Evolutionary conservation across 306 rosid species (phyloP).

Genomic region (Vigna angularis): DNA sequence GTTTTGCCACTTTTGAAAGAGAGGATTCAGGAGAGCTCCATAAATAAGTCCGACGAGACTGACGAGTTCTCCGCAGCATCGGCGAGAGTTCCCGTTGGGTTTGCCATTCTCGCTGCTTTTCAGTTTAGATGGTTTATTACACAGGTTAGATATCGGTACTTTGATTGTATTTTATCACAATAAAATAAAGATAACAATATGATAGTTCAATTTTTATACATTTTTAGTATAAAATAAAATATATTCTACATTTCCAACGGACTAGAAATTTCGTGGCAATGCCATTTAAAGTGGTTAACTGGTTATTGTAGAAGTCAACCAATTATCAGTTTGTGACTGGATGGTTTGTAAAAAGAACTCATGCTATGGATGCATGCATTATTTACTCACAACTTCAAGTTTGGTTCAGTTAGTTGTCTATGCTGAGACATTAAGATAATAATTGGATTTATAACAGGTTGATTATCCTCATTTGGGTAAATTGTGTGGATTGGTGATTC

Average conservation of each 20-base stretch:
- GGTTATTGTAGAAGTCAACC: no score
- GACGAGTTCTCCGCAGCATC: conserved; percentile 86
- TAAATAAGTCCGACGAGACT: conserved; percentile 66
- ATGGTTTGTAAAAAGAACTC: no score
- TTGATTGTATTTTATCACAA: neutral
- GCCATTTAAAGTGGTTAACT: neutral
- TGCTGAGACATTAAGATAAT: conserved; percentile 31
- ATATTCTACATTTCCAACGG: neutral
- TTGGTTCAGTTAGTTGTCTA: conserved; percentile 24
- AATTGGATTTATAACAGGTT: conserved; percentile 57
- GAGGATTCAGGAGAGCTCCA: conserved; percentile 73
- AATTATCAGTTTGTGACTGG: no score
- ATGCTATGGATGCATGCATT: neutral
- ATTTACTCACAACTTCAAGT: neutral
- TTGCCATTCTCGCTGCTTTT: conserved; percentile 75
- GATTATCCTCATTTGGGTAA: conserved; percentile 80
- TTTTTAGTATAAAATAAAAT: neutral
- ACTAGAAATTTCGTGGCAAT: neutral
- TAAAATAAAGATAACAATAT: neutral
- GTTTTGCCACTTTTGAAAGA: conserved; percentile 71
- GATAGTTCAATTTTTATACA: neutral
- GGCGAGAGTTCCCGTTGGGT: conserved; percentile 75
- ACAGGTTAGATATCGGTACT: conserved; percentile 56
- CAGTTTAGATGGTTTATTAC: conserved; percentile 91
- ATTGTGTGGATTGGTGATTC: conserved; percentile 76